phyloP scores from a whole-genome alignment of 2,329 filamentous ascomycete species.

The Aureobasidium musti region DNA sequence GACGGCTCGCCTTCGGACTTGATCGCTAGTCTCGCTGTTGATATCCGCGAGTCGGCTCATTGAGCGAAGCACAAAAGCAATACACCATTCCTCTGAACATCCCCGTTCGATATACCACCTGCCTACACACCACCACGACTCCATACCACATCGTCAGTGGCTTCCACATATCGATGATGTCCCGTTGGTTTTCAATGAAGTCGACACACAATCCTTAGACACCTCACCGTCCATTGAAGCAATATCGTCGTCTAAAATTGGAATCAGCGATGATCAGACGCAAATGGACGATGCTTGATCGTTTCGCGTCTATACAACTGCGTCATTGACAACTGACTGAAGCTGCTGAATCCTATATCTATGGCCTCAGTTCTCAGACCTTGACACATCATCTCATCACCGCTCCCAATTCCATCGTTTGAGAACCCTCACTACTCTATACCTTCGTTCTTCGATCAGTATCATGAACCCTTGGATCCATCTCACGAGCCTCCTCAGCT shows the following conservation, averaged over 20 bases:
- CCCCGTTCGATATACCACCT: background rate
- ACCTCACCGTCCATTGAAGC: background rate
- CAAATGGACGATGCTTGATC: too few species aligned
- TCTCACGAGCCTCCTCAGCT: slow-evolving; percentile 9
- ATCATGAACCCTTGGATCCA: slow-evolving; percentile 4
- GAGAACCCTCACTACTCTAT: background rate
- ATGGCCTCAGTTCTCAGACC: background rate
- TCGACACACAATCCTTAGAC: slow-evolving; percentile 2
- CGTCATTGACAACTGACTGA: background rate
- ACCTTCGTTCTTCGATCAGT: background rate
- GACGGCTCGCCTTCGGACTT: too few species aligned
- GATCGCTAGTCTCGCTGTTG: background rate
- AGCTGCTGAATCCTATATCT: background rate
- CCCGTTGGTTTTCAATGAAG: background rate
- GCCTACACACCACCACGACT: background rate
- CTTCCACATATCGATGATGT: background rate
- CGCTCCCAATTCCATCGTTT: background rate
- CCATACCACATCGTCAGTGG: too few species aligned
- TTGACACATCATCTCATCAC: background rate
- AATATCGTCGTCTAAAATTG: background rate
- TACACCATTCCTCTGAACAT: background rate
- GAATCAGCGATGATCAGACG: background rate
- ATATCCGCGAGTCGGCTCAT: background rate
- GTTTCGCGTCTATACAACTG: background rate
- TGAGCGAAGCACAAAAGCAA: background rate